Conservation (phyloP, 192 early-diverging fungal genomes). For the Haplosporangium gracile region DNA sequence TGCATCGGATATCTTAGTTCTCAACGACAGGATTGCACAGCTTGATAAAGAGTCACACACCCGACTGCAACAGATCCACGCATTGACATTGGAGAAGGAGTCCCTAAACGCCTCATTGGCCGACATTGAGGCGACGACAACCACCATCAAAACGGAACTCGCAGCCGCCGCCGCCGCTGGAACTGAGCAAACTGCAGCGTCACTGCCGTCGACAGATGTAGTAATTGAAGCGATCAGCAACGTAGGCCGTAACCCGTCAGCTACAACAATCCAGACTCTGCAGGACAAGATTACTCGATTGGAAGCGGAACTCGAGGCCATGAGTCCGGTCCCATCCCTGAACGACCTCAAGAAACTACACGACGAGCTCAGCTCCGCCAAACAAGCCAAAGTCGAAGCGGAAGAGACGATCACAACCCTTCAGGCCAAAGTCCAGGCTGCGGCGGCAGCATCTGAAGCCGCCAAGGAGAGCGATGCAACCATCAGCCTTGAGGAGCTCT, state of each 20-base stretch:
- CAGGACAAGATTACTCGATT: background rate
- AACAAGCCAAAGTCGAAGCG: background rate
- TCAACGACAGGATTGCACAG: background rate
- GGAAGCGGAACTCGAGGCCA: background rate
- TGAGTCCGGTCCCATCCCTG: background rate
- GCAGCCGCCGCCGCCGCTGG: too few relatives aligned
- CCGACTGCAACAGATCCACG: background rate
- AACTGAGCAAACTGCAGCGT: too few relatives aligned
- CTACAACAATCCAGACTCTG: background rate
- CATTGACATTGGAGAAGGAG: background rate
- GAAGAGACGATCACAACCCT: background rate
- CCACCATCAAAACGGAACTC: too few relatives aligned
- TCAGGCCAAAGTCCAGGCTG: background rate
- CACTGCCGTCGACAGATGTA: too few relatives aligned
- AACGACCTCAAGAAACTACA: slow-evolving; percentile 10
- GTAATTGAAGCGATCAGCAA: background rate
- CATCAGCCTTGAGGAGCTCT: slow-evolving; percentile 27
- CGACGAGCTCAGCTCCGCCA: background rate
- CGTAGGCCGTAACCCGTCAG: background rate
- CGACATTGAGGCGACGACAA: background rate
- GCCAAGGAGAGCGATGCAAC: background rate
- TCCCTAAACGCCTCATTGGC: background rate
- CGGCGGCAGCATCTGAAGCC: background rate
- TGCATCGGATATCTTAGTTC: background rate
- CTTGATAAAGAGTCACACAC: background rate